Base-by-base conservation (phyloP, 2,329 filamentous ascomycete species). In the Alternaria atra region DNA sequence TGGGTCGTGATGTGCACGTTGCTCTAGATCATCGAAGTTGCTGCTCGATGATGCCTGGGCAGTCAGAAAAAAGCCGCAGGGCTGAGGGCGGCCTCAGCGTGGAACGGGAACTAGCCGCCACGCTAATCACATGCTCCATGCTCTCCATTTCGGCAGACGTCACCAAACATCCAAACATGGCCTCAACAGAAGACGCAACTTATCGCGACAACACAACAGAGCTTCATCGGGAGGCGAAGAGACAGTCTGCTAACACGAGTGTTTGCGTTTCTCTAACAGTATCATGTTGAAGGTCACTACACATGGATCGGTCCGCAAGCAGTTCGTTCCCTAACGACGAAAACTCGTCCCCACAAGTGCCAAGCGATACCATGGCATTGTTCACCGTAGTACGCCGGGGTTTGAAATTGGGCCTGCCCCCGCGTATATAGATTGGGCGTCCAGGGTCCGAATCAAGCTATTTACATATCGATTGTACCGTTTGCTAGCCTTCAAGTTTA, bases 11-110 rank as follows among this genome's bases (percentile, higher is more conserved):
- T 27, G 10, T n/a, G 23, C 48, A 23, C n/a, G 6, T 44, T 9
- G 29, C 30, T 12, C 23, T 20, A 20, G 20, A n/a, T n/a, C 20
- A 32, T 50, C 5, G 13, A 35, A 40, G 9, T 25, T 44, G 52
- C 52, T 37, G 55, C 50, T 51, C 30, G 17, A 37, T 48, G 50
- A 47, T 59, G 56, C 50, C 43, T 17, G 56, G 50, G 57, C 57
- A 60, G 52, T 30, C 34, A 27, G 9, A 55, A 35, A 44, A 40
- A 53, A 47, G 25, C 42, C 30, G 29, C 30, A 50, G 17, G 42
- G 30, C 23, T 54, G 35, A 35, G n/a, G 30, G 46, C 30, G 46
- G 29, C 37, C 44, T 25, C 57, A 27, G 32, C 35, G 13, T 43
- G 48, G 52, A 32, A 30, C 34, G 57, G 56, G 25, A 54, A 43